Evolutionary conservation across 305 asterid genomes (phyloP).

Genomic region (Fraxinus baroniana): DNA sequence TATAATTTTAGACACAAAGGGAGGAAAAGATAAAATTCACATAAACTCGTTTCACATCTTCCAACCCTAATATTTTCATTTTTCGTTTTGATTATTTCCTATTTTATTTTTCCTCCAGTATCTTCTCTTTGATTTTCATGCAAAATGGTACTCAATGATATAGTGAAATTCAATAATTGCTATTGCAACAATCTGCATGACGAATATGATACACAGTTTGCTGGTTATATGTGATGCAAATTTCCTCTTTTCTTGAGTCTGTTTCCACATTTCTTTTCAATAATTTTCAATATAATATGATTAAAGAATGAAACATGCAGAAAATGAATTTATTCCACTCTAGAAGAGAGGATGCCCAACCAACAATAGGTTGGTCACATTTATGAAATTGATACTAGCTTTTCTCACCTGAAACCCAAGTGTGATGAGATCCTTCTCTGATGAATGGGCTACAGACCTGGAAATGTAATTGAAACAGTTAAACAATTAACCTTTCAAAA

Average conservation of each 20-base stretch:
- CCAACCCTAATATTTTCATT: background rate
- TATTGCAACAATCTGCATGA: background rate
- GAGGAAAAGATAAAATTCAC: background rate
- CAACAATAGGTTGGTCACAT: background rate
- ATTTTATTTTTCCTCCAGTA: background rate
- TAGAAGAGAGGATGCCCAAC: background rate
- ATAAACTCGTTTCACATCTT: background rate
- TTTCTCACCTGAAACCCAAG: conserved; percentile 95
- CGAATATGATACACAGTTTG: background rate
- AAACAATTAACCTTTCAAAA: conserved; percentile 19
- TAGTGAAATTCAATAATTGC: background rate
- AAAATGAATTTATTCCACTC: background rate
- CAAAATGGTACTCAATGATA: background rate
- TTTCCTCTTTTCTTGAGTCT: background rate
- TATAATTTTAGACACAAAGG: background rate
- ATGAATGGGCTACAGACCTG: conserved; percentile 83
- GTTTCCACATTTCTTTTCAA: background rate
- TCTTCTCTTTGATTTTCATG: background rate
- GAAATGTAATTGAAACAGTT: conserved; percentile 24
- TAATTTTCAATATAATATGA: background rate
- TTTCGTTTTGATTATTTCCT: background rate
- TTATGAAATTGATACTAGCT: conserved; percentile 23
- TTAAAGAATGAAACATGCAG: background rate
- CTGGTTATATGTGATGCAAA: background rate
- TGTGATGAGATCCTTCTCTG: conserved; percentile 87